A percentile compares a stretch with the other conserved stretches of the same genome.
Evolutionary conservation across 352 stramenopile genomes (phyloP).

Genomic region (Pythium volutum): DNA sequence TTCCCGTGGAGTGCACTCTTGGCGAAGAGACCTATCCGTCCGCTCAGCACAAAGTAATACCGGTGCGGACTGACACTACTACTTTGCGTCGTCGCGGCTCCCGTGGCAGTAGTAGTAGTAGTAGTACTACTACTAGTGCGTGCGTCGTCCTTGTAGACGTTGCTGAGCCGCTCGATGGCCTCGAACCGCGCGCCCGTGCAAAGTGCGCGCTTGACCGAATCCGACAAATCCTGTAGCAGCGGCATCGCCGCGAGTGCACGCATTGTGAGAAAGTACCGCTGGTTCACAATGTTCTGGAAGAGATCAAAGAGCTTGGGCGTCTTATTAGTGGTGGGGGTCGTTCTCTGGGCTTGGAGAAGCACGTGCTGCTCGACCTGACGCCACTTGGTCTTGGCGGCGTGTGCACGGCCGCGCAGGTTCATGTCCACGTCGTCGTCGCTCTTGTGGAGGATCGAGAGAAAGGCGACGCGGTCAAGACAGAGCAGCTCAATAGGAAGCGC

Average conservation of each 20-base stretch:
- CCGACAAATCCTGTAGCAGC: slow-evolving; percentile 35
- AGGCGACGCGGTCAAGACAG: slow-evolving; percentile 33
- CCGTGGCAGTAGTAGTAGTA: not conserved
- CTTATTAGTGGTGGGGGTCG: slow-evolving; percentile 18
- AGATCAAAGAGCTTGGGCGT: slow-evolving; percentile 55
- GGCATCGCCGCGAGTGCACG: slow-evolving; percentile 49
- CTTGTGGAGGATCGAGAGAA: slow-evolving; percentile 37
- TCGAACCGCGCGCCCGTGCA: slow-evolving; percentile 55
- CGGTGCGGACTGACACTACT: no score
- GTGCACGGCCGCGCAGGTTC: slow-evolving; percentile 36
- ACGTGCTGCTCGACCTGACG: slow-evolving; percentile 39
- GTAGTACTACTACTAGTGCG: not conserved
- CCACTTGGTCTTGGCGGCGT: slow-evolving; percentile 46
- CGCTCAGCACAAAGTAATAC: slow-evolving; percentile 53
- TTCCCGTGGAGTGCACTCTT: slow-evolving; percentile 16
- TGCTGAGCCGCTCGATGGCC: slow-evolving; percentile 42
- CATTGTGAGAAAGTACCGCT: slow-evolving; percentile 59
- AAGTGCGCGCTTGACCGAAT: slow-evolving; percentile 40
- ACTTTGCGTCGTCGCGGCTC: no score
- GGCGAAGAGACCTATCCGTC: slow-evolving; percentile 38
- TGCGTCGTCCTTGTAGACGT: slow-evolving; percentile 42
- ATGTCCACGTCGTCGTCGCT: slow-evolving; percentile 49
- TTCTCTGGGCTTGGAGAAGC: slow-evolving; percentile 1
- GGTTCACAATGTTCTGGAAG: slow-evolving; percentile 68
- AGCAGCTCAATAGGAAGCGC: slow-evolving; percentile 28